Evolutionary conservation across 345 rosid genomes (phyloP).

Genomic region (Brassica incana): DNA sequence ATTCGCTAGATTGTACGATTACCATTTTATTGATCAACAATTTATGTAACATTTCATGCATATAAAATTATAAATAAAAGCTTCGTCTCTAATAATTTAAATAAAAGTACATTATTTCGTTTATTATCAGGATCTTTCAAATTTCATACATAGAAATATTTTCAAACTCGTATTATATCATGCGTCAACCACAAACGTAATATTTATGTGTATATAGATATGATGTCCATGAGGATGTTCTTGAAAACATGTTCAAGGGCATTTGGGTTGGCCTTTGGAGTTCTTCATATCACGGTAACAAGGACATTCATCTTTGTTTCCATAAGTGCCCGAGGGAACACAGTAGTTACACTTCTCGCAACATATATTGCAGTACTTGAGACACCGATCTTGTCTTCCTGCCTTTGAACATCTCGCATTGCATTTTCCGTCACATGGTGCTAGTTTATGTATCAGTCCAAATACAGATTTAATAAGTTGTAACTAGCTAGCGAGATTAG

Average conservation of each 20-base stretch:
- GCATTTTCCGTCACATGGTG: slow-evolving; percentile 58
- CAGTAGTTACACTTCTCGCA: slow-evolving; percentile 64
- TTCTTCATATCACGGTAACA: slow-evolving; percentile 70
- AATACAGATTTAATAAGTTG: background rate
- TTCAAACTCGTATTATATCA: background rate
- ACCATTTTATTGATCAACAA: background rate
- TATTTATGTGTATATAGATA: background rate
- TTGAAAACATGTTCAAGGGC: slow-evolving; percentile 53
- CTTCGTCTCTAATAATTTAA: background rate
- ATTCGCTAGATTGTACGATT: background rate
- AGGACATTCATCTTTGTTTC: slow-evolving; percentile 77
- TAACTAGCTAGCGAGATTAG: background rate
- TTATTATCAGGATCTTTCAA: background rate
- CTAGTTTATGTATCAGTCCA: slow-evolving; percentile 26
- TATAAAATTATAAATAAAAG: background rate
- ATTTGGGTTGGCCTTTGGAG: slow-evolving; percentile 68
- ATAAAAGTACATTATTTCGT: background rate
- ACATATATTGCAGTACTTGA: slow-evolving; percentile 85
- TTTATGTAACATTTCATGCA: background rate
- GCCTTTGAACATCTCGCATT: slow-evolving; percentile 72
- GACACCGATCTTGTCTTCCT: slow-evolving; percentile 61
- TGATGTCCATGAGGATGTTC: slow-evolving; percentile 9
- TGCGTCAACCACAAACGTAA: background rate
- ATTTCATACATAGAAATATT: background rate
- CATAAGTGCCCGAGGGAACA: slow-evolving; percentile 88